A percentile compares a stretch with the other conserved stretches of the same genome.
These are phyloP conservation scores for Moricandia arvensis DNA, from an alignment of 345 rosid species.

Conservation along the genomic window DNA sequence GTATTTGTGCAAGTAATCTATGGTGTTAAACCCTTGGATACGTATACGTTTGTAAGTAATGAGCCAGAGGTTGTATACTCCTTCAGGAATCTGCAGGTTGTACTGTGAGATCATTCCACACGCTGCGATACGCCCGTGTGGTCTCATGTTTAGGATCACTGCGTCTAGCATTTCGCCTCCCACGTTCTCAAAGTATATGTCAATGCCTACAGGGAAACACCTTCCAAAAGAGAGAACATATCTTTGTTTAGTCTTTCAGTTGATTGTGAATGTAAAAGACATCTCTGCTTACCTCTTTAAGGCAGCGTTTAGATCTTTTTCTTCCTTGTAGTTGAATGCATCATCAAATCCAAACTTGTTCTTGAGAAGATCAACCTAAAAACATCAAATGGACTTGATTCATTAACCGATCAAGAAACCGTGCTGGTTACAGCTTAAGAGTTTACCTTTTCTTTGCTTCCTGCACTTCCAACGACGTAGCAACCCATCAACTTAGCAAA, in stretches of 20 bases:
- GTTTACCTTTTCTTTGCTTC: constrained; percentile 47
- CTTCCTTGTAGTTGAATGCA: constrained; percentile 67
- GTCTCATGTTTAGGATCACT: constrained; percentile 53
- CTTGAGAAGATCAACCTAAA: constrained; percentile 39
- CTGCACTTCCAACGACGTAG: constrained; percentile 63
- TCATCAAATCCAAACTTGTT: constrained; percentile 61
- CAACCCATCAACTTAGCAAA: constrained; percentile 45
- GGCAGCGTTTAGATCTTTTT: constrained; percentile 42
- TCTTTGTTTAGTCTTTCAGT: not conserved
- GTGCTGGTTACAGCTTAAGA: not conserved
- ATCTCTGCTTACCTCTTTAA: constrained; percentile 41
- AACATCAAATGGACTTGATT: not conserved
- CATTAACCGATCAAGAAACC: not conserved
- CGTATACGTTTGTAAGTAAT: constrained; percentile 34
- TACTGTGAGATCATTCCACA: constrained; percentile 65
- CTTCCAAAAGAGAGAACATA: not conserved
- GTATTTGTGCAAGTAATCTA: constrained; percentile 48
- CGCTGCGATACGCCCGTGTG: constrained; percentile 45
- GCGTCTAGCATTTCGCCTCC: constrained; percentile 56
- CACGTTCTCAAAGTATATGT: constrained; percentile 44
- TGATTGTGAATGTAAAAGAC: not conserved
- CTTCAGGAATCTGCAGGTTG: constrained; percentile 43
- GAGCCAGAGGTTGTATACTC: constrained; percentile 22
- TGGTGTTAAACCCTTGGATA: constrained; percentile 38
- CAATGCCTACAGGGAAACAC: constrained; percentile 46